Evolutionary conservation across 352 stramenopile genomes (phyloP).

Genomic region (Phytophthora citricola): DNA sequence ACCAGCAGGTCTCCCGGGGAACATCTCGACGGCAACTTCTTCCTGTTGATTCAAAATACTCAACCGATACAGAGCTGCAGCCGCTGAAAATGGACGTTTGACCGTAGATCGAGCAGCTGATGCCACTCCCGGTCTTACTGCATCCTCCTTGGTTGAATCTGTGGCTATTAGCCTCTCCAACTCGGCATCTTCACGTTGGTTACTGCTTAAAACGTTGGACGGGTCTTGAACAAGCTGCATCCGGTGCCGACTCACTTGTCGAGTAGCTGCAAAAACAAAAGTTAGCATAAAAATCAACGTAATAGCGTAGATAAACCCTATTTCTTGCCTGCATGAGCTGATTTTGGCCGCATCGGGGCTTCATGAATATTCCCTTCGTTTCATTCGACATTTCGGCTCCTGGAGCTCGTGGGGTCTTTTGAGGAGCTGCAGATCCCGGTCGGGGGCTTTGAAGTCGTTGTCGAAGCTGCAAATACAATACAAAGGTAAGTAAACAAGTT

Average conservation of each 20-base stretch:
- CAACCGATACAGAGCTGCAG: slow-evolving; percentile 4
- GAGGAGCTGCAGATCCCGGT: slow-evolving; percentile 34
- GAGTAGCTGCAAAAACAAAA: slow-evolving; percentile 21
- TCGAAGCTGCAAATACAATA: slow-evolving; percentile 44
- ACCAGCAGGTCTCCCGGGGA: slow-evolving; percentile 1
- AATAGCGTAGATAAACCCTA: background rate
- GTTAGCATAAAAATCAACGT: background rate
- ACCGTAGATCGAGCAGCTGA: background rate
- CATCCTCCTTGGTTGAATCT: slow-evolving; percentile 11
- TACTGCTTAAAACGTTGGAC: slow-evolving; percentile 6
- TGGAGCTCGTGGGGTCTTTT: slow-evolving; percentile 21
- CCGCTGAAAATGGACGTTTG: slow-evolving; percentile 35
- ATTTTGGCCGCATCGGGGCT: slow-evolving; percentile 55
- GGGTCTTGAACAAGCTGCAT: slow-evolving; percentile 45
- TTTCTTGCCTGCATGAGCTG: slow-evolving; percentile 25
- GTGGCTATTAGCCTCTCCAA: slow-evolving; percentile 1
- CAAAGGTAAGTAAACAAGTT: background rate
- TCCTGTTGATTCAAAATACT: background rate
- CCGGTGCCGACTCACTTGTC: slow-evolving; percentile 45
- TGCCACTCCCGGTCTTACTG: slow-evolving; percentile 8
- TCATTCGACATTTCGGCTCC: slow-evolving; percentile 7
- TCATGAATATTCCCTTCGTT: slow-evolving; percentile 38
- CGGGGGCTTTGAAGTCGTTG: slow-evolving; percentile 56
- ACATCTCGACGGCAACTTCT: background rate
- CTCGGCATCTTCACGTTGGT: slow-evolving; percentile 22